phyloP scores from a whole-genome alignment of 225 moss, liverwort and hornwort species.

The Pleurozium schreberi region DNA sequence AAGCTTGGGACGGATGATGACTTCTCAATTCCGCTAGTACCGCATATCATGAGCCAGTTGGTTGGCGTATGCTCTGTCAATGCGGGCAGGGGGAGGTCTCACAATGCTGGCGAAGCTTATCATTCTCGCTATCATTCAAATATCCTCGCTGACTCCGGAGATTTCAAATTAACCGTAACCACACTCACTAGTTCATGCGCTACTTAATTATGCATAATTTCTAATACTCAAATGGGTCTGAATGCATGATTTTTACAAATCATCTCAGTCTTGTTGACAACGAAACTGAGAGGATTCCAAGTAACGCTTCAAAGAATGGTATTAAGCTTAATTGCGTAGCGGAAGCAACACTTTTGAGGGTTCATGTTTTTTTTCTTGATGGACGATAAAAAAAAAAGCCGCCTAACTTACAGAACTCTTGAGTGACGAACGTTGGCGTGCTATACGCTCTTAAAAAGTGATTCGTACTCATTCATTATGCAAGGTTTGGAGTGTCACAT shows the following conservation, averaged over 20 bases:
- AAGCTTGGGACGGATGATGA: neutral
- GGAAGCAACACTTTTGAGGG: neutral
- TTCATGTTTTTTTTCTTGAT: neutral
- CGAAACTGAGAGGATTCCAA: neutral
- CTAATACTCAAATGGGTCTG: too few relatives aligned
- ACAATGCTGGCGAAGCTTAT: neutral
- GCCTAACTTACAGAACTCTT: too few relatives aligned
- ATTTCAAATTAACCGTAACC: neutral
- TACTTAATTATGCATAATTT: too few relatives aligned
- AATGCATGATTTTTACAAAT: too few relatives aligned
- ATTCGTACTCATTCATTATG: neutral
- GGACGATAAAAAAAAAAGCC: neutral
- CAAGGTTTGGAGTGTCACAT: neutral
- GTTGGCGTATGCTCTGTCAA: conserved; percentile 6
- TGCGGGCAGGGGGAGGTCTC: too few relatives aligned
- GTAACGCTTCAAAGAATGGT: too few relatives aligned
- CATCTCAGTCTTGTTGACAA: neutral
- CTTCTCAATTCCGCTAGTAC: neutral
- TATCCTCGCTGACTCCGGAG: neutral
- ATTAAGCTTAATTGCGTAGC: too few relatives aligned
- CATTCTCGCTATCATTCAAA: neutral
- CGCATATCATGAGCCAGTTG: neutral
- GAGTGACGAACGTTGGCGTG: neutral
- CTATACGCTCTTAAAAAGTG: neutral
- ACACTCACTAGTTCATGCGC: neutral